These are phyloP conservation scores for Erythrophleum ivorense DNA, from an alignment of 331 rosid species.

Conservation along the genomic window DNA sequence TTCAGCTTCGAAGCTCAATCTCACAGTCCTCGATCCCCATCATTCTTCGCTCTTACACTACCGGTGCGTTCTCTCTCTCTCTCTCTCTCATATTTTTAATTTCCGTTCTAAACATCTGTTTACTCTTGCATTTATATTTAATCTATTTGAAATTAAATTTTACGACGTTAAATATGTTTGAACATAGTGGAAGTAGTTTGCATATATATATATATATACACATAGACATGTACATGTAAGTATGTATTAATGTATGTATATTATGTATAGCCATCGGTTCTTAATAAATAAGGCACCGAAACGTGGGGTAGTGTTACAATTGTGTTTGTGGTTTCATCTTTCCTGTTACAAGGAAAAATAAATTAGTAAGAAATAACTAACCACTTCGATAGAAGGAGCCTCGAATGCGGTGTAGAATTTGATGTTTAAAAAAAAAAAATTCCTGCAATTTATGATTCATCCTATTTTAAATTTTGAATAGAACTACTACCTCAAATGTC, in stretches of 20 bases:
- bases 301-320: not conserved
- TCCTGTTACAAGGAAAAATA: not conserved
- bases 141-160: not conserved
- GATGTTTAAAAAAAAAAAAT: not conserved
- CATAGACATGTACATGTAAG: no score
- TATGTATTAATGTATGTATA: no score
- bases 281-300: not conserved
- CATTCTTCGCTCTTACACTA: constrained; percentile 47
- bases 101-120: not conserved
- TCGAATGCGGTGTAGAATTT: not conserved
- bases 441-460: not conserved
- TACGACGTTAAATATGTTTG: not conserved
- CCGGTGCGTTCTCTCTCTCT: constrained; percentile 44
- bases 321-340: not conserved
- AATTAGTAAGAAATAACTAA: not conserved
- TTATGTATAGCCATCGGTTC: not conserved
- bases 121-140: not conserved
- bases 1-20: constrained; percentile 33
- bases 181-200: not conserved
- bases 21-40: not conserved
- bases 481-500: constrained; percentile 65
- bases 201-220: no score
- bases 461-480: constrained; percentile 31
- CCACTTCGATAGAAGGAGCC: no score
- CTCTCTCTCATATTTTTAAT: not conserved